Base-by-base conservation (phyloP, 176 grass and related monocot genomes). In the Themeda triandra region DNA sequence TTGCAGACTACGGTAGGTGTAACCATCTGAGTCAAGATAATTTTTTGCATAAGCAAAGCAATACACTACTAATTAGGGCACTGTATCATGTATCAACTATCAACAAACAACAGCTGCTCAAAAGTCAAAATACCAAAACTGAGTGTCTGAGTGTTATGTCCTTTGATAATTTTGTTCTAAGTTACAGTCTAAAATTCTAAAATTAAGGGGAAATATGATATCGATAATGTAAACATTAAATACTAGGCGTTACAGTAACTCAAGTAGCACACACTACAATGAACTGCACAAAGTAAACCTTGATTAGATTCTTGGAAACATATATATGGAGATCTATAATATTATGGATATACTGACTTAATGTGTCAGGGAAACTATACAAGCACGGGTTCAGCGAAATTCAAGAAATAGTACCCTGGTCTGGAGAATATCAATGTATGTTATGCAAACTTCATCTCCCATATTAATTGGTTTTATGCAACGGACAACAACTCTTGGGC, bases 391-490 rank as follows among this genome's bases (percentile, higher is more conserved):
- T 60, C 58, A 79, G 27, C 7, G 75, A 66, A 68, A 67, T 80
- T 80, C 42, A 32, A 86, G 35, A 85, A 59, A 56, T 7, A 64
- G 76, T 91, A 95, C 96, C 92, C 87, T 93, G 28, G 91, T 85
- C 80, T 95, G 93, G 68, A 93, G 89, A 70, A 95, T 74, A 85
- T 93, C 96, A 54, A 90, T 84, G 86, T 95, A 98, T 71, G 96
- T 82, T 71, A 98, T 86, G 80, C 80, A 98, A 83, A 98, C 77
- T 82, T 98, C 91, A 76, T 95, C 87, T 1, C 83, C 91, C 78
- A 89, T 90, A 21, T 84, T 83, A 84, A 95, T 93, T 90, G 87
- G 82, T 78, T 90, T 95, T 33, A 44, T 90, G 73, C 93, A 93
- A 31, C 93, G 93, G 64, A 98, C 83, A 82, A 86, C 63, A 75